These are phyloP conservation scores for Mucor ambiguus DNA, from an alignment of 371 early-diverging fungal species.

Conservation along the genomic window DNA sequence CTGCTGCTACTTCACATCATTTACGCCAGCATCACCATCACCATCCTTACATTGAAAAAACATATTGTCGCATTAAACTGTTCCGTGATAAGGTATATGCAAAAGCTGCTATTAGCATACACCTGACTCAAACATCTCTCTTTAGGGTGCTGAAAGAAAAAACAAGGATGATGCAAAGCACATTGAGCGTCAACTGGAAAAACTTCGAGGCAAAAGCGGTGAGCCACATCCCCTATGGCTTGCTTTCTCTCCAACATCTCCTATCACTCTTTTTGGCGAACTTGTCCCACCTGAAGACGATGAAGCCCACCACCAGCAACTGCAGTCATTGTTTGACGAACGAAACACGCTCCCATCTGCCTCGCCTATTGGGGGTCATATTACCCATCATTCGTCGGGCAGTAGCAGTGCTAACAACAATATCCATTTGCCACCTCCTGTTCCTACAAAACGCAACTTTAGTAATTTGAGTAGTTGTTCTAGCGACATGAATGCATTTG, in stretches of 20 bases:
- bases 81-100: conserved; percentile 54
- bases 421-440: conserved; percentile 9
- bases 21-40: background rate
- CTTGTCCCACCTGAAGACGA: conserved; percentile 31
- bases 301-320: conserved; percentile 18
- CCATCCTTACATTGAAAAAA: conserved; percentile 29
- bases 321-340: background rate
- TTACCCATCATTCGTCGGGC: background rate
- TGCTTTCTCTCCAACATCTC: conserved; percentile 37
- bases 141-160: conserved; percentile 32
- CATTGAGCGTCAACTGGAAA: conserved; percentile 34
- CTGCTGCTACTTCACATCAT: background rate
- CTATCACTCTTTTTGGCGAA: conserved; percentile 36
- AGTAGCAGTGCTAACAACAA: background rate
- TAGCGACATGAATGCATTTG: background rate
- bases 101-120: background rate
- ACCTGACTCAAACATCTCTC: background rate
- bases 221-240: conserved; percentile 50
- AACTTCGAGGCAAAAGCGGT: conserved; percentile 39
- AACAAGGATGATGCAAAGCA: conserved; percentile 33
- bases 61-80: conserved; percentile 51
- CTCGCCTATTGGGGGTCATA: background rate
- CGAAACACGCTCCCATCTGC: background rate
- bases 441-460: conserved; percentile 8
- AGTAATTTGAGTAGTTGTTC: background rate